A percentile compares a stretch with the other conserved stretches of the same genome.
phyloP scores from a whole-genome alignment of 352 stramenopile genomes.

The Phytophthora megakarya region DNA sequence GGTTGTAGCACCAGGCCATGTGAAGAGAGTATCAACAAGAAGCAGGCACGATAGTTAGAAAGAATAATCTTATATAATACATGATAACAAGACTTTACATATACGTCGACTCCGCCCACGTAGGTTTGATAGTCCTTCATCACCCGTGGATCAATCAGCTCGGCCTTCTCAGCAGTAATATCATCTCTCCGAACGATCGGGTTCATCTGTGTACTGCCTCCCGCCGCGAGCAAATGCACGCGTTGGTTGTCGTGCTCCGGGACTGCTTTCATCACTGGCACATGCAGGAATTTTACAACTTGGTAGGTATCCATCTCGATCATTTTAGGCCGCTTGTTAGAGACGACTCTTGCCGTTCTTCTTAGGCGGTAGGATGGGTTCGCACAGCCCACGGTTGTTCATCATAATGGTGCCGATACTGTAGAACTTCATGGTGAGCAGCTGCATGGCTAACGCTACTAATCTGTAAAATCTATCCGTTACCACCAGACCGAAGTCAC shows the following conservation, averaged over 20 bases:
- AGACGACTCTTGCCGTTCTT: background rate
- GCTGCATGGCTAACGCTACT: slow-evolving; percentile 3
- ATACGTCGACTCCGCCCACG: too few species aligned
- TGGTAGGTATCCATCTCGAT: too few species aligned
- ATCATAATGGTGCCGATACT: slow-evolving; percentile 8
- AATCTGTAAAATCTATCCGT: slow-evolving; percentile 1
- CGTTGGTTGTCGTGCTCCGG: background rate
- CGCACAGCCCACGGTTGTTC: background rate
- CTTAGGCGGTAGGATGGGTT: background rate
- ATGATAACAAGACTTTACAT: too few species aligned
- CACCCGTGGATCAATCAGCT: too few species aligned
- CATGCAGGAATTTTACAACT: too few species aligned
- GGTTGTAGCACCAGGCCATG: too few species aligned
- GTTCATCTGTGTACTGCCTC: background rate
- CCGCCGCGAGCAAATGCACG: background rate
- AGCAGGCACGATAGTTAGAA: too few species aligned
- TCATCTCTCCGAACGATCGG: background rate
- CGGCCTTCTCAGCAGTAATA: background rate
- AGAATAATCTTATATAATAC: too few species aligned
- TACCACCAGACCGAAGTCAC: background rate
- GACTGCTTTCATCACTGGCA: background rate
- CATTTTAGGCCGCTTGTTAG: too few species aligned
- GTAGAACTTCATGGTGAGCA: slow-evolving; percentile 10
- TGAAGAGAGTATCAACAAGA: too few species aligned
- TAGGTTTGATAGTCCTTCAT: too few species aligned